These are phyloP conservation scores for Lipomyces anomalus DNA, from an alignment of 805 yeast species.

Conservation along the genomic window DNA sequence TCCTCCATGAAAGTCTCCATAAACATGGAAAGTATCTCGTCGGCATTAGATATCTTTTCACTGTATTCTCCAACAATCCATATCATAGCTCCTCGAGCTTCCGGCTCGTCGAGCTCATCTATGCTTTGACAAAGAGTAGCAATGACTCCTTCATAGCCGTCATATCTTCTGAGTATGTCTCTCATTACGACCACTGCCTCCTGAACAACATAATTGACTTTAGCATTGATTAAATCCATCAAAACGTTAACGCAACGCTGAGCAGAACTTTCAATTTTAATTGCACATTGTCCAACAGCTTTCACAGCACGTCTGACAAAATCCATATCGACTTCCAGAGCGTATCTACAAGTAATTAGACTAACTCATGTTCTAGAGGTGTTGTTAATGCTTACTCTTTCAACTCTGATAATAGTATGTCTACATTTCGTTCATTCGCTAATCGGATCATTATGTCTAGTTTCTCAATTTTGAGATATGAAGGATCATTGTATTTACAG, in stretches of 20 bases:
- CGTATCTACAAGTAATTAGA: constrained; percentile 40
- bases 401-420: constrained; percentile 63
- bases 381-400: constrained; percentile 50
- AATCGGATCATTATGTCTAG: constrained; percentile 76
- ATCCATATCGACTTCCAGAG: constrained; percentile 79
- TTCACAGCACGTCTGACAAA: constrained; percentile 86
- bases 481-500: constrained; percentile 83
- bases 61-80: constrained; percentile 84
- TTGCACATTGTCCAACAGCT: constrained; percentile 86
- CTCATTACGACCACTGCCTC: constrained; percentile 72
- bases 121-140: constrained; percentile 41
- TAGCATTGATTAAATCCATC: constrained; percentile 58
- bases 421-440: constrained; percentile 60
- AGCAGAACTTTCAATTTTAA: constrained; percentile 62
- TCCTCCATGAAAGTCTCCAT: constrained; percentile 56
- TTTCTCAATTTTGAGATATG: constrained; percentile 92
- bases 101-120: constrained; percentile 70
- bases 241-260: constrained; percentile 61
- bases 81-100: constrained; percentile 67
- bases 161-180: constrained; percentile 38
- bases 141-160: constrained; percentile 52
- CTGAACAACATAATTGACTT: constrained; percentile 69
- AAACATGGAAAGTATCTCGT: constrained; percentile 39
- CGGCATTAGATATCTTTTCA: constrained; percentile 42
- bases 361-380: background rate